These are phyloP conservation scores for Rhizopogon vinicolor DNA, from an alignment of 768 basidiomycete genomes.

Conservation along the genomic window DNA sequence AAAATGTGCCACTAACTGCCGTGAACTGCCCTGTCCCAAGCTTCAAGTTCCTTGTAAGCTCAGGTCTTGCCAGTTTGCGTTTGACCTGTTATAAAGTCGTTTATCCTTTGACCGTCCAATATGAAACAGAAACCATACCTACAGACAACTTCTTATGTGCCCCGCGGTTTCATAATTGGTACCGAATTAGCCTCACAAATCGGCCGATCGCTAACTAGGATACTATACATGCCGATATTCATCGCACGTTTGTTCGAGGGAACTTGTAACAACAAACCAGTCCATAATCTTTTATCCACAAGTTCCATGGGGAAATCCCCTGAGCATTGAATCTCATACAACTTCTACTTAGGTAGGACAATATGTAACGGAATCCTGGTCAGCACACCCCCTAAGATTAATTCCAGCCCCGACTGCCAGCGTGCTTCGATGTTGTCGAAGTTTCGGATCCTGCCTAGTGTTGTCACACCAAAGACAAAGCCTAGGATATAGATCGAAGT, in stretches of 20 bases:
- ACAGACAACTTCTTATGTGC: constrained; percentile 7
- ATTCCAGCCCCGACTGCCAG: neutral
- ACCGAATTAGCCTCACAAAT: constrained; percentile 8
- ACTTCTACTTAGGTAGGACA: neutral
- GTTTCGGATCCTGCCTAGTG: neutral
- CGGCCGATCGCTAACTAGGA: constrained; percentile 10
- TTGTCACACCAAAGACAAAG: neutral
- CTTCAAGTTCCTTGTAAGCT: neutral
- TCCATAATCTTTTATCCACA: neutral
- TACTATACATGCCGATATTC: constrained; percentile 1
- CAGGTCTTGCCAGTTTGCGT: neutral
- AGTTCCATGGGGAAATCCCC: neutral
- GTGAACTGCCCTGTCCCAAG: too few species aligned
- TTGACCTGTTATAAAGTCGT: constrained; percentile 9
- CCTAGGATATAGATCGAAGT: neutral
- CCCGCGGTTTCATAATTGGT: constrained; percentile 12
- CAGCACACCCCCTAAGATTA: neutral
- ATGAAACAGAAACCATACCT: constrained; percentile 4
- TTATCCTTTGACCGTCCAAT: neutral
- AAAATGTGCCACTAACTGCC: neutral
- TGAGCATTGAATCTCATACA: neutral
- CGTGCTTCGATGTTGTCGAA: neutral
- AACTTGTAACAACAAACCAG: constrained; percentile 2
- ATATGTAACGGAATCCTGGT: neutral
- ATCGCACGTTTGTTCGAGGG: constrained; percentile 10